phyloP scores from a whole-genome alignment of 768 basidiomycete species.

The Lentinula edodes region DNA sequence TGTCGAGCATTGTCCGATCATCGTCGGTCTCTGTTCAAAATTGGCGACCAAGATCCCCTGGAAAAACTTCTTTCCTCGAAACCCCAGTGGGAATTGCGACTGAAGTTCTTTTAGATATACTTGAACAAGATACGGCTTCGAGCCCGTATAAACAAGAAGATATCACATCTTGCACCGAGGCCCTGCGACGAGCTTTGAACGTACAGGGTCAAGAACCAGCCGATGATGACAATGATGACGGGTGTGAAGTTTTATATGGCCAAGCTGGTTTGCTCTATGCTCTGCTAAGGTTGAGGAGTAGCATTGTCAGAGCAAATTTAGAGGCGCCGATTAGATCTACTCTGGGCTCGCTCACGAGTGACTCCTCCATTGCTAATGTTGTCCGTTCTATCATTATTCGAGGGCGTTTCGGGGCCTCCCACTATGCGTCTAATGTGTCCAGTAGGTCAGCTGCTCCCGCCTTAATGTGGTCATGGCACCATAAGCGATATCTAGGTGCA shows the following conservation, averaged over 20 bases:
- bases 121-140: background rate
- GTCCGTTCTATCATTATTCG: constrained; percentile 42
- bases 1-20: background rate
- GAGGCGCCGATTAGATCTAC: background rate
- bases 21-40: background rate
- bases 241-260: constrained; percentile 54
- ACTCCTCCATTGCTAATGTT: constrained; percentile 26
- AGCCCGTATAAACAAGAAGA: background rate
- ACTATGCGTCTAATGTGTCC: constrained; percentile 7
- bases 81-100: constrained; percentile 7
- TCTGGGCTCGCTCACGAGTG: constrained; percentile 23
- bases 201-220: background rate
- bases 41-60: background rate
- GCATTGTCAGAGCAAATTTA: background rate
- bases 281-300: constrained; percentile 38
- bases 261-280: constrained; percentile 54
- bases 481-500: constrained; percentile 49
- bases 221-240: constrained; percentile 29
- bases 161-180: background rate
- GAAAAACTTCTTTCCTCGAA: constrained; percentile 1
- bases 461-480: constrained; percentile 58
- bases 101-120: background rate
- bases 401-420: constrained; percentile 24
- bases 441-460: constrained; percentile 23
- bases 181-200: background rate